Base-by-base conservation (phyloP, 805 yeast species). In the Wickerhamomyces ciferrii region DNA sequence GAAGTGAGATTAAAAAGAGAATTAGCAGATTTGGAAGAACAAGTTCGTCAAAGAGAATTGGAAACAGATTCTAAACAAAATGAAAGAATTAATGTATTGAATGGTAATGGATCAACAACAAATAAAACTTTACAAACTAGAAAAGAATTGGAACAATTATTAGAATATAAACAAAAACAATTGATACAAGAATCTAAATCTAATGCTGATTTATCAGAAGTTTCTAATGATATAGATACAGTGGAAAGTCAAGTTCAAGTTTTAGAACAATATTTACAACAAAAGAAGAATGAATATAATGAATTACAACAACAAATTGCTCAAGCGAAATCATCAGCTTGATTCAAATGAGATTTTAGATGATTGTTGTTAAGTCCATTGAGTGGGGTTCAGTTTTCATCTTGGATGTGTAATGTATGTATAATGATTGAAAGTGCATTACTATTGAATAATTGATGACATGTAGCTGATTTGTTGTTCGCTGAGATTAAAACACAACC, bases 1-100 rank as follows among this genome's bases (percentile, higher is more conserved):
- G 89, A 85, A 58, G 95, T 85, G 15, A 76, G 94, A 54, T 74
- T 90, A 53, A 81, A 82, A 66, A 78, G 91, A 50, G 92, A 90
- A 61, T 71, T 92, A 50, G 74, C 81, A 13, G 87, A 87, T 50
- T 66, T 91, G 42, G 96, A 90, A 55, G 66, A 71, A n/a, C 74
- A 81, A 54, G 75, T 87, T 46, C 70, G 67, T 9, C 74, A 77
- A 48, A 83, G 87, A 2, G 79, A 78, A 51, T 61, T 64, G 17
- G 79, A 74, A 24, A 68, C 77, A 35, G 68, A 71, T 36, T 52
- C 61, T 5, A 65, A 70, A 21, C 62, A 63, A 51, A 55, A 57
- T 32, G 68, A 66, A 41, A 60, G 64, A 48, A 48, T 44, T 19
- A 44, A 21, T 20, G 55, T 43, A 3, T 42, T 43, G 32, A 60